Conservation (phyloP, 2,329 filamentous ascomycete genomes). For the Leptographium lundbergii region DNA sequence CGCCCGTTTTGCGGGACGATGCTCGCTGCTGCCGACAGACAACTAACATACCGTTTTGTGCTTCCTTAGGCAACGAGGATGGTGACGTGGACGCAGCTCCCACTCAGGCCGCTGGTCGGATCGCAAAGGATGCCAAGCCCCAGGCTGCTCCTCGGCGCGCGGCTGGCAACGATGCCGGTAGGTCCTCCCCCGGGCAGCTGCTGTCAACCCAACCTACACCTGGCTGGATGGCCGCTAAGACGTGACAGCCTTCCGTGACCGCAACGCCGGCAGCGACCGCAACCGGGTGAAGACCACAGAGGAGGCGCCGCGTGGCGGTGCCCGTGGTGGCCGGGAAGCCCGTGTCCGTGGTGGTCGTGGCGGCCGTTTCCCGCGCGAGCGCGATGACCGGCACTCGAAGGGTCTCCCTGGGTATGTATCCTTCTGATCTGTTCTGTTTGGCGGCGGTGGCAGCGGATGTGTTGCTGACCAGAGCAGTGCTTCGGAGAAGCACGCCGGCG, state of each 20-base stretch:
- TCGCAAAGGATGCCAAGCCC: slow-evolving; percentile 66
- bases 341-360: slow-evolving; percentile 51
- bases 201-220: too few species aligned
- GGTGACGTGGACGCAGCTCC: slow-evolving; percentile 64
- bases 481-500: slow-evolving; percentile 83
- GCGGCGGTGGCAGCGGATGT: neutral
- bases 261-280: slow-evolving; percentile 63
- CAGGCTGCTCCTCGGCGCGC: slow-evolving; percentile 41
- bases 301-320: slow-evolving; percentile 42
- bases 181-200: slow-evolving; percentile 20
- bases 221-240: neutral
- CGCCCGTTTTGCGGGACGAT: too few species aligned
- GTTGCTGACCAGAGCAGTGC: slow-evolving; percentile 36
- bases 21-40: neutral
- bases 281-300: slow-evolving; percentile 74
- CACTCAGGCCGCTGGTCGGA: slow-evolving; percentile 67
- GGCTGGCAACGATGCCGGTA: slow-evolving; percentile 79
- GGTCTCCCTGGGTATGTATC: slow-evolving; percentile 31
- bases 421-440: neutral
- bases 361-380: slow-evolving; percentile 36
- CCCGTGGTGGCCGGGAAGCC: slow-evolving; percentile 51
- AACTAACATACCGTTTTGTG: neutral
- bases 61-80: slow-evolving; percentile 44
- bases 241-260: slow-evolving; percentile 71
- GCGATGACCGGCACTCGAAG: slow-evolving; percentile 44